Percentiles rank a stretch among this genome's conserved stretches.
Evolutionary conservation across 352 stramenopile genomes (phyloP).

Genomic region (Globisporangium okanoganense): DNA sequence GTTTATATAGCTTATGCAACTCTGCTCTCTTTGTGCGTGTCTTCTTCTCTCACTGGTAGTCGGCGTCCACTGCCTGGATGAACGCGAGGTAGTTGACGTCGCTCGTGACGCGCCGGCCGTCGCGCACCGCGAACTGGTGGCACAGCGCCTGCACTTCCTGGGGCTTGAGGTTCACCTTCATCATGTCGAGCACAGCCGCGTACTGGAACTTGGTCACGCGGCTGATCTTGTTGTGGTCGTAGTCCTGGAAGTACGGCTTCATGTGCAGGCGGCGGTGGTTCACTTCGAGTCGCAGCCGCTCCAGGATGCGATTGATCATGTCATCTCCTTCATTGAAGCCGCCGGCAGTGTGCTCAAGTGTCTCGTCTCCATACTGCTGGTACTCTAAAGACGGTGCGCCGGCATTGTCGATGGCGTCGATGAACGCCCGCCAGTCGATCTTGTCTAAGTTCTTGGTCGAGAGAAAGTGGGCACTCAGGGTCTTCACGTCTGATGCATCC

Average conservation of each 20-base stretch:
- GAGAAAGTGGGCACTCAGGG: slow-evolving; percentile 57
- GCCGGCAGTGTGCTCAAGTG: background rate
- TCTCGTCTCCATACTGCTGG: background rate
- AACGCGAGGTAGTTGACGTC: slow-evolving; percentile 82
- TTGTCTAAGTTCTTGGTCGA: slow-evolving; percentile 63
- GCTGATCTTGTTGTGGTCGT: slow-evolving; percentile 71
- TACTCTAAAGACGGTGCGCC: background rate
- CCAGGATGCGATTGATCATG: slow-evolving; percentile 31
- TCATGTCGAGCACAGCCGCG: slow-evolving; percentile 80
- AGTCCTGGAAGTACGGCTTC: slow-evolving; percentile 88
- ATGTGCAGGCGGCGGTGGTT: slow-evolving; percentile 70
- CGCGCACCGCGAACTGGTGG: slow-evolving; percentile 45
- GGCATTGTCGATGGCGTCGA: slow-evolving; percentile 43
- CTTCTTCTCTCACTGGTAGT: slow-evolving; percentile 38
- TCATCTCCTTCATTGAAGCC: background rate
- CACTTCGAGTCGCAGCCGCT: slow-evolving; percentile 47
- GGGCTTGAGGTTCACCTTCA: slow-evolving; percentile 54
- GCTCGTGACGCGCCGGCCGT: slow-evolving; percentile 45
- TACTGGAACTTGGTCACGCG: slow-evolving; percentile 83
- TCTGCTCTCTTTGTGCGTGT: background rate
- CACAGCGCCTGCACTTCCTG: slow-evolving; percentile 50
- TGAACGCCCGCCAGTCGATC: slow-evolving; percentile 76
- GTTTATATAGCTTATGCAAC: background rate
- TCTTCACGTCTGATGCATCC: slow-evolving; percentile 56
- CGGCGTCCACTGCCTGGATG: slow-evolving; percentile 66